Evolutionary conservation across 192 early-diverging fungal species (phyloP), one percentile per base, ranked within the genome.

Genomic region (Coemansia reversa): DNA sequence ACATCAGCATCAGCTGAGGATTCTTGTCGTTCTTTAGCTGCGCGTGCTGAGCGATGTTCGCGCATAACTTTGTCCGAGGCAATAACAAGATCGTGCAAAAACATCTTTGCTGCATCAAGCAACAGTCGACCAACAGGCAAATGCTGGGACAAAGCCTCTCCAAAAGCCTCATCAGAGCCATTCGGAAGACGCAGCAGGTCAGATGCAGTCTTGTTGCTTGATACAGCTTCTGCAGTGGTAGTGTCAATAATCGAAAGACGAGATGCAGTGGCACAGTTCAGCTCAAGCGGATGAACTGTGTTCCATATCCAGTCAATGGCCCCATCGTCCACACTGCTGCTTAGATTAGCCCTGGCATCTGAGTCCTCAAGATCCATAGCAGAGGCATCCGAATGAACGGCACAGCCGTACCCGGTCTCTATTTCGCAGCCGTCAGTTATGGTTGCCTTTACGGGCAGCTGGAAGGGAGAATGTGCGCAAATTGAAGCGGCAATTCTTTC

Each of bases 231-330:
- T 22, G 23, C 39, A 33, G 28, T 53, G 19, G 9, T 20, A 16
- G 22, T 22, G 24, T 47, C 48, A n/a, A 32, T 12, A 23, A 50
- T 32, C 18, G 68, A 60, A 60, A 80, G 66, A 5, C 77, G 68
- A 1, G 68, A 74, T 7, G 77, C 77, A 29, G 77, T 72, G 14
- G 72, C 72, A 30, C 72, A 71, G 18, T 58, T 51, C 42, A 80
- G 72, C 62, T 80, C 72, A 9, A 80, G 65, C 3, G 77, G 77
- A 4, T 68, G 72, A 32, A 80, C 60, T 12, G 54, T 24, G 29
- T 72, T 67, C 77, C 77, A 80, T 2, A 80, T 24, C 77, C 77
- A 80, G 49, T 80, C 77, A 28, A 80, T 67, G 8, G 30, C 61
- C 18, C 30, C 54, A 28, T 71, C 69, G 25, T 61, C 65, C 3